phyloP scores from a whole-genome alignment of 2,329 filamentous ascomycete species.

The Pezicula carpinea region DNA sequence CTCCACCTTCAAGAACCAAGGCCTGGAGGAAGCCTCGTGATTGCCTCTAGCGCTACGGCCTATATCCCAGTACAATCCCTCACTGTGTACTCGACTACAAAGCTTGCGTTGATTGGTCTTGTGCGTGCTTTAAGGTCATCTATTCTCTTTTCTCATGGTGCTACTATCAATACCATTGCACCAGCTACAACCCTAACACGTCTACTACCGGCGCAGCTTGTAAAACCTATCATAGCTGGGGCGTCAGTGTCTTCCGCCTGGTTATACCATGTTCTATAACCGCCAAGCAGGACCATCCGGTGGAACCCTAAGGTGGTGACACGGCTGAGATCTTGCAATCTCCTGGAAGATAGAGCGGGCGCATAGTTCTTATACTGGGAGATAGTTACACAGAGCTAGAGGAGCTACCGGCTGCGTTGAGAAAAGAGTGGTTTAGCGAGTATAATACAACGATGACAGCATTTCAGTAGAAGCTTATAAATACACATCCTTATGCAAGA shows the following conservation, averaged over 20 bases:
- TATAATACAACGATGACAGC: no score
- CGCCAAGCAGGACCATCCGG: no score
- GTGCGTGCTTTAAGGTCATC: slow-evolving; percentile 30
- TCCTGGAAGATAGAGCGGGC: no score
- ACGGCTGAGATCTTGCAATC: no score
- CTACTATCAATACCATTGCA: slow-evolving; percentile 35
- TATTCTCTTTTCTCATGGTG: slow-evolving; percentile 18
- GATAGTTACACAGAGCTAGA: no score
- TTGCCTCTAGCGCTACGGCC: slow-evolving; percentile 33
- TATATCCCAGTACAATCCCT: slow-evolving; percentile 33
- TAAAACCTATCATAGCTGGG: slow-evolving; percentile 26
- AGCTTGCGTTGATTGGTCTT: slow-evolving; percentile 23
- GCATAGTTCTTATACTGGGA: no score
- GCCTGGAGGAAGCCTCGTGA: slow-evolving; percentile 31
- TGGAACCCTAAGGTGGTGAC: no score
- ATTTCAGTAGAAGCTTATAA: no score
- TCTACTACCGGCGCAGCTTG: slow-evolving; percentile 27
- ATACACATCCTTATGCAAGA: no score
- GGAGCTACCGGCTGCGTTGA: no score
- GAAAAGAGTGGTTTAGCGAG: no score
- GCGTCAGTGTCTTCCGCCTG: slow-evolving; percentile 22
- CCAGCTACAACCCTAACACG: slow-evolving; percentile 31
- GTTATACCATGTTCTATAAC: no score
- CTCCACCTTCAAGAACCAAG: slow-evolving; percentile 5
- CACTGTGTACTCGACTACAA: slow-evolving; percentile 28